Evolutionary conservation across 129 eudicot genomes (phyloP), one percentile per base, ranked within the genome.

Genomic region (Saposhnikovia divaricata): DNA sequence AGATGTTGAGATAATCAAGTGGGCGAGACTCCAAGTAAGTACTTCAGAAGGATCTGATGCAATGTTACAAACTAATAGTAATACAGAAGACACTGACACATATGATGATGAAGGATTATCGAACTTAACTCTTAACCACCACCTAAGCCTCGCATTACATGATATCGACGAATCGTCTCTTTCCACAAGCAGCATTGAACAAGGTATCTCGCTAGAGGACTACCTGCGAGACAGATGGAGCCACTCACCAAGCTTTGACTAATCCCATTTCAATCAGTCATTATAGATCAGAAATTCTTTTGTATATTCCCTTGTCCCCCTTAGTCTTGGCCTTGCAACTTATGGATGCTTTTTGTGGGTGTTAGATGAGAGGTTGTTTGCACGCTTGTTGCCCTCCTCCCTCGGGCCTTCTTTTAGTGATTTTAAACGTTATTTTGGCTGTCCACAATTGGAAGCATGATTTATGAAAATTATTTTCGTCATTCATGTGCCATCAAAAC

Each of bases 201-300:
- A 89, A 44, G 87, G 81, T 78, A 80, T 92, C 28, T 95, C 96
- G 2, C 82, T 92, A 2, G 98, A 92, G 83, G 97, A 92, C 38
- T 92, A 95, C 80, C 80, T 92, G 9, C 78, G 89, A 79, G 97
- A 93, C 74, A 81, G 97, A 86, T 89, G 96, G 94, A 92, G 98
- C 83, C 91, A 93, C 9, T 90, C 97, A 37, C 86, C 97, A 43
- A 92, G 98, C 86, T 86, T 92, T 39, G 96, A 95, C 80, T 90
- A 87, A 87, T 1, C 27, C 21, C 66, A 23, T 23, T 7, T 57
- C 74, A 6, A 66, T 16, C 45, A 27, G 39, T 14, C 71, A 7
- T 47, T 10, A 9, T 43, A 61, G 50, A 57, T 74, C 46, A 27
- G 50, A 40, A 50, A 71, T 79, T 75, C 77, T 79, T 79, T 46